Evolutionary conservation across 2,329 filamentous ascomycete genomes (phyloP), one percentile per base, ranked within the genome.

Genomic region (Exutisphaerella laricina): DNA sequence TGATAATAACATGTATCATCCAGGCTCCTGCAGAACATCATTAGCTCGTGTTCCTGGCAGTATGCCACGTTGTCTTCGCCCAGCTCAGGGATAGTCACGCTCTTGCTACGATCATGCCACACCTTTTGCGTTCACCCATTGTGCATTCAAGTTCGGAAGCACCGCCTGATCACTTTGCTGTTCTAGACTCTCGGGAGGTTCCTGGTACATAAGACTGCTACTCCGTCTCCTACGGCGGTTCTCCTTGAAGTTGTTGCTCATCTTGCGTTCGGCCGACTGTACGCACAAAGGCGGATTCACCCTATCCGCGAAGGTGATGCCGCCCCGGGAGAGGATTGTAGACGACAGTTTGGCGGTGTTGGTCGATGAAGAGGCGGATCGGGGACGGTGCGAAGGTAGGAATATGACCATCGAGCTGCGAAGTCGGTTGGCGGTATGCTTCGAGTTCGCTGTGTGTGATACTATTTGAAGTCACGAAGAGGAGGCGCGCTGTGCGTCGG

Each of bases 111-210:
- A 13, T 16, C 9, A 35, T 9, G 9, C 49, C 59, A 40, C 72
- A 97, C 92, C 92, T 80, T 98, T 98, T 61, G 89, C 87, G 69
- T 97, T 97, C 56, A 96, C 94, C 92, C 92, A 98, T 71, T 96
- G 87, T 57, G 92, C 88, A 69, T 98, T 98, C 62, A 96, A 71
- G 63, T 98, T 98, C 39, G 92, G 92, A 58, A 96, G 75, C 26
- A 87, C 86, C 44, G 88, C 86, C 74, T 97, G 92, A 68, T 98
- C 92, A 64, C 85, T 96, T 69, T 94, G 87, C 70, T 96, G 92
- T 74, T 98, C 92, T 63, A 96, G 81, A 43, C 90, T 94, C 75
- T 98, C 92, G 48, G 84, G 82, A 42, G 92, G 92, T 69, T 98
- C 92, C 64, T 94, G 89, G 70, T 97, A 97, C 70, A 98, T 88